Base-by-base conservation (phyloP, 148 eudicot species). In the Rhododendron simsii region DNA sequence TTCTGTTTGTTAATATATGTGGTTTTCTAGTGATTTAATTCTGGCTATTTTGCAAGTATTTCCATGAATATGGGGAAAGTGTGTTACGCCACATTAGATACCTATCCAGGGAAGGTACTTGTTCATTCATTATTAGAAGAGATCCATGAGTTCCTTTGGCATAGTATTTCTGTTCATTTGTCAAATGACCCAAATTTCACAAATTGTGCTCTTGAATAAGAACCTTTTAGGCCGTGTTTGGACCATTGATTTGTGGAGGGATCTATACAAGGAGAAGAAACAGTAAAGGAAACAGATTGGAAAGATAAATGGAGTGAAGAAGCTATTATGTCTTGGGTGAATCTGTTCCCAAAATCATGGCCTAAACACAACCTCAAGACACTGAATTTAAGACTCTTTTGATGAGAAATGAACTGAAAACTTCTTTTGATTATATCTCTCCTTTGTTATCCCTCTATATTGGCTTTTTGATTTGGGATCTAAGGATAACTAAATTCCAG, bases 401-500 rank as follows among this genome's bases (percentile, higher is more conserved):
- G 20, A 33, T 18, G 21, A 30, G 20, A 30, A 51, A 81, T 51
- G 39, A 81, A 5, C 53, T 21, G 8, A 45, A 81, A 20, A 21
- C 30, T 51, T 57, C 7, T 65, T 81, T 53, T 81, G 71, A 81
- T 21, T 15, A 4, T 55, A 1, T 15, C 39, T 59, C 13, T 63
- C 26, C 35, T 18, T 39, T 61, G 30, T 81, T 44, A 81, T 7
- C 59, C 41, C 26, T 1, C 16, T 35, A n/a, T 30, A 8, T 35
- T 18, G 33, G 14, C 7, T 33, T 83, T 45, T 83, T 21, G 2
- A 11, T 67, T 39, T 83, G 55, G 59, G 61, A 71, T 15, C 57
- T 48, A 83, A 71, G 78, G 61, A 69, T 48, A 16, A 71, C 45
- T 51, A 78, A 14, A 45, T 74, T 80, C 3, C 83, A 96, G 99